Conservation (phyloP, 192 early-diverging fungal genomes). For the Dissophora globulifera region DNA sequence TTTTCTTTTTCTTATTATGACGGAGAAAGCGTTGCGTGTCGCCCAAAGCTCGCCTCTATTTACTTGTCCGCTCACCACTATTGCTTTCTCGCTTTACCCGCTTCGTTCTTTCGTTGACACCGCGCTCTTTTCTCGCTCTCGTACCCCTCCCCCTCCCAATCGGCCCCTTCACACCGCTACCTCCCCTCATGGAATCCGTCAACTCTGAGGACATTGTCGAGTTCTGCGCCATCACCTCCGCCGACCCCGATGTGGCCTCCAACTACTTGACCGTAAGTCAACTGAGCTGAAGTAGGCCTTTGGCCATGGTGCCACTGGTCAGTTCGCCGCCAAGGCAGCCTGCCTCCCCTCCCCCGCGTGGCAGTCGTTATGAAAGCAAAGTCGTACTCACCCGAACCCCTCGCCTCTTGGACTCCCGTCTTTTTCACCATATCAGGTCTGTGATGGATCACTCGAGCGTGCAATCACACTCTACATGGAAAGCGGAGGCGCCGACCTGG, state of each 20-base stretch:
- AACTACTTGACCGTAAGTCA: constrained; percentile 72
- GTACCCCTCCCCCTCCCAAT: neutral
- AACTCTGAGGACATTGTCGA: constrained; percentile 54
- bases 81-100: too few relatives aligned
- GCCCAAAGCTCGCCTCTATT: too few relatives aligned
- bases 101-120: neutral
- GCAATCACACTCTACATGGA: constrained; percentile 89
- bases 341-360: too few relatives aligned
- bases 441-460: constrained; percentile 77
- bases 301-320: too few relatives aligned
- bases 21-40: too few relatives aligned
- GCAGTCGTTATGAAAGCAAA: too few relatives aligned
- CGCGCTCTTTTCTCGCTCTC: neutral
- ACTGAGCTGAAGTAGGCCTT: neutral
- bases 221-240: constrained; percentile 79
- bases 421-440: constrained; percentile 62
- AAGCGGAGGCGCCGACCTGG: constrained; percentile 71
- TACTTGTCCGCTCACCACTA: too few relatives aligned
- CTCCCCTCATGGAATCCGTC: constrained; percentile 12
- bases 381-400: too few relatives aligned
- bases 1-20: too few relatives aligned
- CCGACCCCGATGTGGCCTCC: constrained; percentile 74
- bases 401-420: too few relatives aligned
- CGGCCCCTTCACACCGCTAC: neutral
- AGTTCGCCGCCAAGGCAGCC: too few relatives aligned